Percentiles rank a stretch among this genome's conserved stretches.
Conservation (phyloP, 1,284 basidiomycete species). For the Phlebopus sp. region DNA sequence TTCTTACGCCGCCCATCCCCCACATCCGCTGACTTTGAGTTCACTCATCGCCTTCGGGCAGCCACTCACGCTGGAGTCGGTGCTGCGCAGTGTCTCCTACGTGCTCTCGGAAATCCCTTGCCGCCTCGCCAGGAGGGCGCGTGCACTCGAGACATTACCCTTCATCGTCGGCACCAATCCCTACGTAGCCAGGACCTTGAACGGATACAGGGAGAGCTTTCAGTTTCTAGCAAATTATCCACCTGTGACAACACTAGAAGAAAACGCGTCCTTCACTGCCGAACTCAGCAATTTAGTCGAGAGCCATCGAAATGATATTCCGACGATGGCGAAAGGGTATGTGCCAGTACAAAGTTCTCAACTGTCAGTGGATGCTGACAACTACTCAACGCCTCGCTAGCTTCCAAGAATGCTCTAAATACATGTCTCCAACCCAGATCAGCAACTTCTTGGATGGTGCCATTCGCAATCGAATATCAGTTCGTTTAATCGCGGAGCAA, state of each 20-base stretch:
- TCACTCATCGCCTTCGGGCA: constrained; percentile 71
- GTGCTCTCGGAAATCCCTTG: constrained; percentile 72
- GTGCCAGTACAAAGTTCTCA: constrained; percentile 20
- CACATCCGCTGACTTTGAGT: constrained; percentile 59
- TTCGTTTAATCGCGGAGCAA: constrained; percentile 89
- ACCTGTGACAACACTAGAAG: constrained; percentile 60
- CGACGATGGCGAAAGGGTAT: constrained; percentile 85
- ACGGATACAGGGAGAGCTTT: constrained; percentile 76
- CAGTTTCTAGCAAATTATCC: constrained; percentile 70
- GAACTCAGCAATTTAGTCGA: constrained; percentile 72
- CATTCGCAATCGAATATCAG: constrained; percentile 84
- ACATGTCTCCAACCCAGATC: constrained; percentile 78
- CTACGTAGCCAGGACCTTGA: constrained; percentile 73
- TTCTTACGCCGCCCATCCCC: constrained; percentile 32
- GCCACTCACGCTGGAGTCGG: constrained; percentile 65
- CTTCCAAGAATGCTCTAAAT: constrained; percentile 83
- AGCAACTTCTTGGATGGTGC: constrained; percentile 80
- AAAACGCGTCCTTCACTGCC: constrained; percentile 69
- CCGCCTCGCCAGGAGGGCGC: constrained; percentile 67
- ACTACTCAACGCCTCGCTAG: constrained; percentile 36
- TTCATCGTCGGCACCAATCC: constrained; percentile 92
- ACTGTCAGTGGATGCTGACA: constrained; percentile 1
- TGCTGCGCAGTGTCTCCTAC: constrained; percentile 67
- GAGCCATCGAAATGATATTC: constrained; percentile 84
- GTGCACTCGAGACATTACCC: constrained; percentile 67